These are phyloP conservation scores for Russula sp. DNA, from an alignment of 768 basidiomycete species.

Conservation along the genomic window DNA sequence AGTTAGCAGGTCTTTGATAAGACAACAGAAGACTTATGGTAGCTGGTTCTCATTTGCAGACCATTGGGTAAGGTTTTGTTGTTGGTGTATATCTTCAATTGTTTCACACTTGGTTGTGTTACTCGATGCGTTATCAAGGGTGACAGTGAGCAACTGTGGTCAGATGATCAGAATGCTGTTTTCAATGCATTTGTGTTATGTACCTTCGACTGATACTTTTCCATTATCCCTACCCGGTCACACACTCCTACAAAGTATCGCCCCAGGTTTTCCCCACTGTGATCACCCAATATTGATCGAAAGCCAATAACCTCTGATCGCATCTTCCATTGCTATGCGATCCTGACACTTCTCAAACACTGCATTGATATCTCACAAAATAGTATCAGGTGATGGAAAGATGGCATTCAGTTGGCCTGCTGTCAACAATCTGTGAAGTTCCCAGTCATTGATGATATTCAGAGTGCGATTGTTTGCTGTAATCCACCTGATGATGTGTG, in stretches of 20 bases:
- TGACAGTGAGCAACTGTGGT: neutral
- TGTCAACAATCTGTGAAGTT: no score
- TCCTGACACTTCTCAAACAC: no score
- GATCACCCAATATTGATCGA: neutral
- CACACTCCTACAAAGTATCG: neutral
- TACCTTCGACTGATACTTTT: neutral
- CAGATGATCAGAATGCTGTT: neutral
- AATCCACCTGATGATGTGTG: no score
- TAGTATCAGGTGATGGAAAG: no score
- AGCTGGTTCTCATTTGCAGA: neutral
- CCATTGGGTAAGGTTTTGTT: neutral
- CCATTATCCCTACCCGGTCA: neutral
- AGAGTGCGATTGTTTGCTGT: no score
- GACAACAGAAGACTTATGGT: neutral
- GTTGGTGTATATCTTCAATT: neutral
- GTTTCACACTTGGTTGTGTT: neutral
- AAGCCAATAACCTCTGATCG: neutral
- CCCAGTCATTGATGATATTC: no score
- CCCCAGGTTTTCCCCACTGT: constrained; percentile 3
- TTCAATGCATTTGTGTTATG: no score
- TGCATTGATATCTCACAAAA: no score
- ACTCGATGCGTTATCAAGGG: neutral
- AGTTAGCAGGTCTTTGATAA: neutral
- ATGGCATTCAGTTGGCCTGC: no score
- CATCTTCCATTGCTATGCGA: constrained; percentile 1